Base-by-base conservation (phyloP, 345 rosid species). In the Crucihimalaya himalaica region DNA sequence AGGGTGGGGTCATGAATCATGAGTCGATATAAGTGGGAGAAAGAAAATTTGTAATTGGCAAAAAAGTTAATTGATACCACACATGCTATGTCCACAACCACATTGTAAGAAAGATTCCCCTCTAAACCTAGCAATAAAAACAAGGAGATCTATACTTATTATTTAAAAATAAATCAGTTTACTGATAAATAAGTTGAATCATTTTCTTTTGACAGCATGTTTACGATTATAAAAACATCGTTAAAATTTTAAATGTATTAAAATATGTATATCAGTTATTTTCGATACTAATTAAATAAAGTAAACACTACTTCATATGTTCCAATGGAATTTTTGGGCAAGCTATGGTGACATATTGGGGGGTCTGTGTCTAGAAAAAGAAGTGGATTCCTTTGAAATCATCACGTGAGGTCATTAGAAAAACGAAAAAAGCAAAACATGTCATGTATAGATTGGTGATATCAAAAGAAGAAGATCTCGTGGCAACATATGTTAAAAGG, bases 1-100 rank as follows among this genome's bases (percentile, higher is more conserved):
- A 62, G 51, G 64, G 64, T 75, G 64, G 63, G 74, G 56, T 5
- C 62, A 54, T 52, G 50, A 52, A 68, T 75, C 63, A 53, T 76
- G 48, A 68, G 57, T 60, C 69, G 64, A 51, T 52, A 8, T 32
- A 16, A 43, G 65, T 69, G 70, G 69, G 48, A 53, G 64, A 53
- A 75, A 28, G 32, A 54, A 57, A 75, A 75, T 40, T 21, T 51
- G 48, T 40, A 29, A 37, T 66, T 39, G 61, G 45, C 61, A 29
- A 58, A 65, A 66, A 64, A 50, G 53, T 40, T 66, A 74, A 58
- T 0, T 40, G 68, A 59, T 63, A 68, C 79, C 63, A 51, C 74
- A 61, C 64, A 67, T 61, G 64, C 64, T 68, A 20, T 45, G 48
- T 27, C 63, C 56, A 68, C 57, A 68, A 61, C 27, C 51, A 16